phyloP scores from a whole-genome alignment of 306 rosid genomes.

The Malus domestica region ASM211411v1 NC_041789.1:11476001-11476500 shows the following conservation, averaged over 20 bases:
- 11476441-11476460: constrained; percentile 2
- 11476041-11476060: constrained; percentile 28
- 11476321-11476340: not conserved
- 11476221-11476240: not conserved
- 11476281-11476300: not conserved
- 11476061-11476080: constrained; percentile 12
- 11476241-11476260: not conserved
- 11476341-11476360: not conserved
- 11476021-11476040: constrained; percentile 27
- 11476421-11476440: not conserved
- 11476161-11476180: not conserved
- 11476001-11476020: constrained; percentile 2
- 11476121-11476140: constrained; percentile 18
- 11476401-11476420: constrained; percentile 3
- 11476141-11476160: constrained; percentile 14
- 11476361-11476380: not conserved
- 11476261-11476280: not conserved
- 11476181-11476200: not conserved
- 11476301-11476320: not conserved
- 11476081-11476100: constrained; percentile 54
- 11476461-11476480: constrained; percentile 3
- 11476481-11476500: constrained; percentile 87
- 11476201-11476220: not conserved
- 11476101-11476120: constrained; percentile 65
- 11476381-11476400: not conserved